Conservation (phyloP, 139 green algal genomes). For the Auxenochlorella pyrenoidosa region DNA sequence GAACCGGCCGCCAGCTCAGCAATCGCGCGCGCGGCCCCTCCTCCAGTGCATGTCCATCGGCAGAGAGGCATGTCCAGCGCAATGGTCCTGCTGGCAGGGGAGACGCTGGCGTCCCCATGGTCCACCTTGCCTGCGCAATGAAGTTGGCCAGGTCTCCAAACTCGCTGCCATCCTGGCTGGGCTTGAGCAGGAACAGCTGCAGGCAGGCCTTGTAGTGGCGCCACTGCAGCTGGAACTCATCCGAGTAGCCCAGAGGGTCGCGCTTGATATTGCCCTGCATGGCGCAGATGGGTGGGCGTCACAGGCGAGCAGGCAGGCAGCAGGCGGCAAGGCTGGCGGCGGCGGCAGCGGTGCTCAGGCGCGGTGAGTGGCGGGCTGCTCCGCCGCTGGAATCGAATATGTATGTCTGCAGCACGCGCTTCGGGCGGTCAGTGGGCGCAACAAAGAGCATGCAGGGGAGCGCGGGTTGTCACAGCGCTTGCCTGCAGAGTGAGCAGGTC, state of each 20-base stretch:
- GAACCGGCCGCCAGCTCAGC: not conserved
- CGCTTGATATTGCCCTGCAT: slow-evolving; percentile 89
- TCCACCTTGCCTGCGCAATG: slow-evolving; percentile 80
- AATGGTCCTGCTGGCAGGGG: no score
- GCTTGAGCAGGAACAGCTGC: slow-evolving; percentile 88
- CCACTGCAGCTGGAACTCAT: slow-evolving; percentile 92
- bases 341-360: not conserved
- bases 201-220: slow-evolving; percentile 88
- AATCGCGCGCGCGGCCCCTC: no score
- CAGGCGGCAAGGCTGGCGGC: not conserved
- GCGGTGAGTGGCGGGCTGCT: not conserved
- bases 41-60: no score
- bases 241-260: slow-evolving; percentile 91
- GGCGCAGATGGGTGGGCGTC: not conserved
- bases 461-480: not conserved
- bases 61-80: no score
- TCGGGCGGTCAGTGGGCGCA: not conserved
- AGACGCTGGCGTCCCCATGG: not conserved
- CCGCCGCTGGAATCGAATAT: no score
- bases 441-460: not conserved
- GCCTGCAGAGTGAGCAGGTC: slow-evolving; percentile 41
- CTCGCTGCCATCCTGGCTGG: slow-evolving; percentile 79
- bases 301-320: not conserved
- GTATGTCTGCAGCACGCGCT: not conserved
- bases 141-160: slow-evolving; percentile 92